Conservation (phyloP, 805 yeast species). For the Jamesozyma jinghongensis region DNA sequence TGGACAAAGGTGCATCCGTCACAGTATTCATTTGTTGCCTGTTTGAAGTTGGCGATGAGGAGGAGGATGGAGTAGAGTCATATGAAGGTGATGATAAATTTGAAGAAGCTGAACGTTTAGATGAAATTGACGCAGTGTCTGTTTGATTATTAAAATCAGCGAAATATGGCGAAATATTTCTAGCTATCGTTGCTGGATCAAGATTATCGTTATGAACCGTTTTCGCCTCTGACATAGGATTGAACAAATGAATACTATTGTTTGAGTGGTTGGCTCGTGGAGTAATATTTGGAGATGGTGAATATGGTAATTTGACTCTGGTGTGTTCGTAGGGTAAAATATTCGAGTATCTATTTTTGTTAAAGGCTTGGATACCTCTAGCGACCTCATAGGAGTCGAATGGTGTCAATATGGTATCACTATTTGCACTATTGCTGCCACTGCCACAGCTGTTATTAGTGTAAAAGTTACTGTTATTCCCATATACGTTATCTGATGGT, state of each 20-base stretch:
- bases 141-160: no score
- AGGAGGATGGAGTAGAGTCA: neutral
- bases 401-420: constrained; percentile 21
- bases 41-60: neutral
- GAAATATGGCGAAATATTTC: no score
- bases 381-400: constrained; percentile 36
- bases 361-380: constrained; percentile 68
- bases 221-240: neutral
- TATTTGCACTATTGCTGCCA: constrained; percentile 6
- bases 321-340: constrained; percentile 80
- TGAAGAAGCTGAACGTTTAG: neutral
- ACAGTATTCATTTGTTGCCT: no score
- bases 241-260: neutral
- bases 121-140: neutral
- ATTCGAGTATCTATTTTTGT: constrained; percentile 78
- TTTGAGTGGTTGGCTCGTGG: neutral
- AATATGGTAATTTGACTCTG: constrained; percentile 45
- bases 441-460: neutral
- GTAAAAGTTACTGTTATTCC: neutral
- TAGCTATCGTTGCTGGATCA: neutral
- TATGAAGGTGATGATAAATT: neutral
- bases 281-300: constrained; percentile 15
- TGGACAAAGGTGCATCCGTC: no score
- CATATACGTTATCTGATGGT: no score
- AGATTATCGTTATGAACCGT: neutral